A percentile compares a stretch with the other conserved stretches of the same genome.
phyloP scores from a whole-genome alignment of 1,139 yeast genomes.

The Yamadazyma diospyri region DNA sequence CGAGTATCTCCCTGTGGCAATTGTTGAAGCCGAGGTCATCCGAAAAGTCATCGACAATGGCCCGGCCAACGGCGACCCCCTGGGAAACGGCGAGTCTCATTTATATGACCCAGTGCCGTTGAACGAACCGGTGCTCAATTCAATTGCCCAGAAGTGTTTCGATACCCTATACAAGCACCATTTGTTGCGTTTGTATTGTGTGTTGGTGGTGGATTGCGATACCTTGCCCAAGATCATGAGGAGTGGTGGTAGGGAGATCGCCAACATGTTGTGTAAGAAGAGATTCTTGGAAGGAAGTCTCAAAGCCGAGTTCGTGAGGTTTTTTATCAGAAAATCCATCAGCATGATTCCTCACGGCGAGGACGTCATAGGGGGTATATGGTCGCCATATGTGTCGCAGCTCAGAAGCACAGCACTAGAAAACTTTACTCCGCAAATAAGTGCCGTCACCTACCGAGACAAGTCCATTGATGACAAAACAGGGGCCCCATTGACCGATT shows the following conservation, averaged over 20 bases:
- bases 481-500: conserved; percentile 68
- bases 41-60: conserved; percentile 31
- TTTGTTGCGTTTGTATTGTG: conserved; percentile 75
- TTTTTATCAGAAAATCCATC: conserved; percentile 65
- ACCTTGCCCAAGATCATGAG: conserved; percentile 79
- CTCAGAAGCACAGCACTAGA: conserved; percentile 49
- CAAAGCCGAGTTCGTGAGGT: conserved; percentile 76
- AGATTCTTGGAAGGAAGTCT: conserved; percentile 74
- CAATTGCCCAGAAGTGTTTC: conserved; percentile 72
- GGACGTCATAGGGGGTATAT: conserved; percentile 77
- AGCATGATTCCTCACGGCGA: conserved; percentile 74
- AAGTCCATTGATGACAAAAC: conserved; percentile 75
- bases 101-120: conserved; percentile 31
- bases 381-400: conserved; percentile 72
- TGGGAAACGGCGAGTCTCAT: conserved; percentile 12
- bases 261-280: conserved; percentile 87
- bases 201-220: conserved; percentile 76
- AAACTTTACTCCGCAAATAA: conserved; percentile 54
- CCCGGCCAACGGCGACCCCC: conserved; percentile 11
- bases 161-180: conserved; percentile 68
- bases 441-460: conserved; percentile 71
- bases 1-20: conserved; percentile 82
- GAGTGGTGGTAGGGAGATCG: conserved; percentile 87
- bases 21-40: conserved; percentile 82
- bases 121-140: conserved; percentile 60